Percentiles rank a stretch among this genome's conserved stretches.
Evolutionary conservation across 805 yeast genomes (phyloP).

Genomic region (Brettanomyces nanus): DNA sequence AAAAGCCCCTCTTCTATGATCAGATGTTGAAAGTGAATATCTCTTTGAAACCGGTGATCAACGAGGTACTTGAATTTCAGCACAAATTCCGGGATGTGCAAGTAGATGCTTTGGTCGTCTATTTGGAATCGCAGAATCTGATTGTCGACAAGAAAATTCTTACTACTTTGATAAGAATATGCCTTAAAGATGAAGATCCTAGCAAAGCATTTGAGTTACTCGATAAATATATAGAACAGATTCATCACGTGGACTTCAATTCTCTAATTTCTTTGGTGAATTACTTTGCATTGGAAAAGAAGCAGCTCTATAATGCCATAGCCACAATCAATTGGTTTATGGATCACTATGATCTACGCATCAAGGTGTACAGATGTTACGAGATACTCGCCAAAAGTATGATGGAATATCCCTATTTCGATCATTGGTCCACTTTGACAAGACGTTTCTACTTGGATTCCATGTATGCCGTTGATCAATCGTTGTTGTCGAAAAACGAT

Average conservation of each 20-base stretch:
- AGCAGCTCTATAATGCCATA: slow-evolving; percentile 15
- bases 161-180: slow-evolving; percentile 7
- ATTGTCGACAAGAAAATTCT: slow-evolving; percentile 6
- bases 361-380: slow-evolving; percentile 12
- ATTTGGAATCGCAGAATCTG: neutral
- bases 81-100: slow-evolving; percentile 1
- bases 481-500: slow-evolving; percentile 3
- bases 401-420: slow-evolving; percentile 6
- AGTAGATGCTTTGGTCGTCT: slow-evolving; percentile 4
- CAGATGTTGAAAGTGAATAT: slow-evolving; percentile 5
- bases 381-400: slow-evolving; percentile 8
- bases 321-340: slow-evolving; percentile 15
- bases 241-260: slow-evolving; percentile 5
- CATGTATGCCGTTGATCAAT: slow-evolving; percentile 3
- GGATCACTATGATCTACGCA: slow-evolving; percentile 1
- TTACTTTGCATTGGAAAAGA: slow-evolving; percentile 8
- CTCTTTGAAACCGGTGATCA: slow-evolving; percentile 10
- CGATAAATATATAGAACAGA: neutral
- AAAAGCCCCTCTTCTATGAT: slow-evolving; percentile 8
- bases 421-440: slow-evolving; percentile 15
- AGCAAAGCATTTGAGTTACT: slow-evolving; percentile 10
- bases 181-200: slow-evolving; percentile 9
- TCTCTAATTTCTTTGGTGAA: slow-evolving; percentile 10
- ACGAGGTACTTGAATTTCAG: slow-evolving; percentile 7
- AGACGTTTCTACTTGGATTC: slow-evolving; percentile 16